Percentiles rank a stretch among this genome's conserved stretches.
These are phyloP conservation scores for Angophora floribunda DNA, from an alignment of 345 rosid species.

Conservation along the genomic window DNA sequence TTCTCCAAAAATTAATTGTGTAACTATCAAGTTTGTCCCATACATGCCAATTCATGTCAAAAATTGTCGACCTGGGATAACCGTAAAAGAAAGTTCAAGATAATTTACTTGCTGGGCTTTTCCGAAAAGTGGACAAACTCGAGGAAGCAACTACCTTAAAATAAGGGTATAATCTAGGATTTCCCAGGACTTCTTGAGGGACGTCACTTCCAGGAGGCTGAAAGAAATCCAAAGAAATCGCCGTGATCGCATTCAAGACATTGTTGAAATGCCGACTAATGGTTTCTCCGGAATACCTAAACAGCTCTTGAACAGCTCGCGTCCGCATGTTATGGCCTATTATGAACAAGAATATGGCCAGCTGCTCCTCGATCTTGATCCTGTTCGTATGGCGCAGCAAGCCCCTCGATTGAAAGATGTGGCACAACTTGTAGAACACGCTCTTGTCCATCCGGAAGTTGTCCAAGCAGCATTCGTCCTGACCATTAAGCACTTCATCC, in stretches of 20 bases:
- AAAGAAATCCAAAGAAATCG: conserved; percentile 66
- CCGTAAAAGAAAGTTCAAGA: neutral
- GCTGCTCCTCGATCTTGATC: conserved; percentile 84
- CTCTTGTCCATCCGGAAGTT: conserved; percentile 90
- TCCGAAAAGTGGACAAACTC: neutral
- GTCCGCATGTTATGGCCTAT: conserved; percentile 83
- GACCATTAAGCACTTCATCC: conserved; percentile 66
- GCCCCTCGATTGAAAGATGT: conserved; percentile 63
- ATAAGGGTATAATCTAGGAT: conserved; percentile 53
- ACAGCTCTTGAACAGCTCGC: conserved; percentile 77
- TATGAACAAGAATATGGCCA: conserved; percentile 79
- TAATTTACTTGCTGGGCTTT: neutral
- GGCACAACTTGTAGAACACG: conserved; percentile 76
- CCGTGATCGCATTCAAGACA: conserved; percentile 67
- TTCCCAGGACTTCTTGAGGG: conserved; percentile 32
- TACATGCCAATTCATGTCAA: neutral
- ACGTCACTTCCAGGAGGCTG: conserved; percentile 44
- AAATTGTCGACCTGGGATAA: neutral
- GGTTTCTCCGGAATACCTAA: conserved; percentile 81
- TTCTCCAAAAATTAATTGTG: neutral
- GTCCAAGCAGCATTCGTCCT: conserved; percentile 51
- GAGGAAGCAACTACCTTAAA: conserved; percentile 46
- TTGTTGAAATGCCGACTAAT: conserved; percentile 95
- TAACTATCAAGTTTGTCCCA: neutral
- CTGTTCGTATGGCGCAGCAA: conserved; percentile 82